Percentiles rank a stretch among this genome's conserved stretches.
phyloP scores from a whole-genome alignment of 306 rosid genomes.

The Acacia crassicarpa region DNA sequence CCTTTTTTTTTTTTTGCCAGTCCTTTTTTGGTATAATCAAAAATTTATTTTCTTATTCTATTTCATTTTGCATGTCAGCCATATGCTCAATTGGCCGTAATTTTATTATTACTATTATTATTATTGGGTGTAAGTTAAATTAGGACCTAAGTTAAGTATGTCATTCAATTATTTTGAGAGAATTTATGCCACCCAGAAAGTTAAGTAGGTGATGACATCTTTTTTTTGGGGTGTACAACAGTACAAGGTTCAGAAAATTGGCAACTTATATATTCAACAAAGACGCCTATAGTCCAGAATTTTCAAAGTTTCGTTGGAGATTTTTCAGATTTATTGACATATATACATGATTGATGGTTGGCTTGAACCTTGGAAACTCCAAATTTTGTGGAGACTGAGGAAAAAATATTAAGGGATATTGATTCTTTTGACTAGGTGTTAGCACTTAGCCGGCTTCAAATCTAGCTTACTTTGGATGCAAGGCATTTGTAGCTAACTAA shows the following conservation, averaged over 20 bases:
- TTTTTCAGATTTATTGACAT: background rate
- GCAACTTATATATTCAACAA: slow-evolving; percentile 21
- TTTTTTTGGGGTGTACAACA: no score
- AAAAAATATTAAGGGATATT: background rate
- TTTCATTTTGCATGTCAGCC: no score
- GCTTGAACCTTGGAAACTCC: background rate
- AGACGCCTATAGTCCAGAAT: slow-evolving; percentile 55
- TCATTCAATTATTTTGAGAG: background rate
- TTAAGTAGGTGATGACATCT: slow-evolving; percentile 56
- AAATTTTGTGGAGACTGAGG: background rate
- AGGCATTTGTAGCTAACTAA: no score
- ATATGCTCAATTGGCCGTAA: no score
- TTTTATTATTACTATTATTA: no score
- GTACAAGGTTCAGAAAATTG: slow-evolving; percentile 71
- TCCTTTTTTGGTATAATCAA: no score
- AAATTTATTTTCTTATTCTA: no score
- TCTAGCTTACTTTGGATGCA: no score
- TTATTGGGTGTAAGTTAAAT: no score
- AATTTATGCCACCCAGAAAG: slow-evolving; percentile 35
- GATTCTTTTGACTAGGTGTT: background rate
- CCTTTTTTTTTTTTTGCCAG: no score
- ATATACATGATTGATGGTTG: background rate
- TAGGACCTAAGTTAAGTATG: background rate
- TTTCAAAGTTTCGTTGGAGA: slow-evolving; percentile 65
- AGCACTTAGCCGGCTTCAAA: background rate